These are phyloP conservation scores for Rhododendron simsii DNA, from an alignment of 148 eudicot species.

Conservation along the genomic window DNA sequence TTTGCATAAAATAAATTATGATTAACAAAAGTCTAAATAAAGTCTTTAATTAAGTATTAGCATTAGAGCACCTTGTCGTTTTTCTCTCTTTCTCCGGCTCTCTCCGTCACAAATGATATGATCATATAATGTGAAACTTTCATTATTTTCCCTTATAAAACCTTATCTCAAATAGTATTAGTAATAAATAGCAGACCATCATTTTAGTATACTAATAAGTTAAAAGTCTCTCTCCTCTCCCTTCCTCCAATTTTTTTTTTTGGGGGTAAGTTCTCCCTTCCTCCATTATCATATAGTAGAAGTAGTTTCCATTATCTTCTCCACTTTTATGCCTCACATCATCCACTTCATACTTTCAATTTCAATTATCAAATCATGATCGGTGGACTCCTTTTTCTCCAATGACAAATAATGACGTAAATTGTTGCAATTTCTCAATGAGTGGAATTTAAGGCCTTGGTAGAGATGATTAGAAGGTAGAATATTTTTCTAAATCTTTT, in stretches of 20 bases:
- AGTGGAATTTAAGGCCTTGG: neutral
- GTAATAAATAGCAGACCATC: neutral
- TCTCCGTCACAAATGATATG: neutral
- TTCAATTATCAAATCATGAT: constrained; percentile 5
- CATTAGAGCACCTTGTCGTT: neutral
- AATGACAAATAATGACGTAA: neutral
- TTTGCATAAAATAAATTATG: neutral
- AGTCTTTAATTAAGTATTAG: neutral
- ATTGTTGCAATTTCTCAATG: neutral
- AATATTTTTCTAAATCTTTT: neutral
- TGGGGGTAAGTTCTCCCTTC: too few relatives aligned
- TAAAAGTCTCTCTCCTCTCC: neutral
- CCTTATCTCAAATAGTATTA: neutral
- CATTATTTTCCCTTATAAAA: neutral
- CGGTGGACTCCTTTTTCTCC: neutral
- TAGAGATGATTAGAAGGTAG: neutral
- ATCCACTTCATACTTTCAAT: neutral
- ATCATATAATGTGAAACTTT: neutral
- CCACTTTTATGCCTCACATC: neutral
- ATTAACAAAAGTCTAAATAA: neutral
- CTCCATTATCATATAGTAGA: neutral
- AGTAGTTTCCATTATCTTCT: constrained; percentile 4
- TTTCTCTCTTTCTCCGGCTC: neutral
- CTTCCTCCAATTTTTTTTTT: too few relatives aligned
- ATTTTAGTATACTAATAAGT: neutral